Evolutionary conservation across 768 basidiomycete genomes (phyloP), one percentile per base, ranked within the genome.

Genomic region (Xerocomellus dryophilus): DNA sequence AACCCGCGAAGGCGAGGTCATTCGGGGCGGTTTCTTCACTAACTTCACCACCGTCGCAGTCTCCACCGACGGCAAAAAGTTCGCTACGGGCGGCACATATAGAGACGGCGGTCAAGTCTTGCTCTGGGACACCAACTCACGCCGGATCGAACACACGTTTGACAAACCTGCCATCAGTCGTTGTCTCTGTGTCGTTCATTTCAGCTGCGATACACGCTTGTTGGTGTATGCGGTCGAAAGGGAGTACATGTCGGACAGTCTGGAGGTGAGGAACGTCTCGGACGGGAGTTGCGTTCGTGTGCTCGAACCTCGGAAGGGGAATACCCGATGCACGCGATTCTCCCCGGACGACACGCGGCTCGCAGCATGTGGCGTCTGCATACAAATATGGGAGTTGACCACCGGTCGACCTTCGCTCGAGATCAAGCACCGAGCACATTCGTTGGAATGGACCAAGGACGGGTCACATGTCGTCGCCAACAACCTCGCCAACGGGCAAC

Each of bases 341-440:
- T 64, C 63, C 25, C 63, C 63, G 15, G 61, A 64, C 27, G 56
- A 62, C 52, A 47, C 51, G 44, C 61, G 63, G 42, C 57, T 64
- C 35, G 63, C 63, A 3, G 63, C 64, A 1, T 64, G 63, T 21
- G 63, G 63, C 27, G 54, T 59, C 0, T 64, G 63, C 54, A 64
- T 64, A 34, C 63, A 64, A 21, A 59, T 64, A 32, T 64, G 63
- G 63, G 63, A 64, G 8, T 18, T 64, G 4, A 51, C 54, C 0
- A 59, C 53, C 4, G 57, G 60, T 7, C 57, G 57, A 4, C 57
- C 63, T 1, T 47, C 60, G 44, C 60, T 64, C 50, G 63, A 64
- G 57, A 62, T 64, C 60, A 66, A 64, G 42, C 63, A 64, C 8
- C 63, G 62, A 0, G 64, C 62, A 5, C 62, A 64, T 25, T 65